Evolutionary conservation across 2,329 filamentous ascomycete species (phyloP).

Genomic region (Xylariales sp.): DNA sequence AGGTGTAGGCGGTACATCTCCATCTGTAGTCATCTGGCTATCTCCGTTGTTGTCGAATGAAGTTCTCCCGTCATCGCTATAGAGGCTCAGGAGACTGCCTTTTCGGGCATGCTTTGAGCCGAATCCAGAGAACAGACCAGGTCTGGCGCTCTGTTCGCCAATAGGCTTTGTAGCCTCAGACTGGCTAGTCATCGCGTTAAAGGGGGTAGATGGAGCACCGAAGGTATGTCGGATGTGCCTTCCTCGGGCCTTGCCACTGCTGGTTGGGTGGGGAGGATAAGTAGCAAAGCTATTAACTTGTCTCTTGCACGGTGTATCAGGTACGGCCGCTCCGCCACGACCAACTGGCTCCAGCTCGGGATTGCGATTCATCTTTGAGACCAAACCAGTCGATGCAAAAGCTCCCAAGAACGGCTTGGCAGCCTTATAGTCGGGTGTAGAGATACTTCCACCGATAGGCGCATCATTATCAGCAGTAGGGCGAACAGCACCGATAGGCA

Average conservation of each 20-base stretch:
- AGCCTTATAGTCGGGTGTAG: slow-evolving; percentile 74
- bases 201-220: slow-evolving; percentile 75
- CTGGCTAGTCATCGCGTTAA: slow-evolving; percentile 54
- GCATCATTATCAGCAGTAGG: slow-evolving; percentile 18
- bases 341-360: slow-evolving; percentile 60
- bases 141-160: slow-evolving; percentile 54
- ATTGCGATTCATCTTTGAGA: slow-evolving; percentile 90
- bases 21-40: slow-evolving; percentile 41
- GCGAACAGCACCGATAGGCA: slow-evolving; percentile 44
- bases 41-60: slow-evolving; percentile 41
- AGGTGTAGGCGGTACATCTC: slow-evolving; percentile 85
- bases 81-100: slow-evolving; percentile 74
- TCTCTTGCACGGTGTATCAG: slow-evolving; percentile 95
- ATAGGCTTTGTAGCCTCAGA: slow-evolving; percentile 38
- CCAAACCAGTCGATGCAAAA: slow-evolving; percentile 89
- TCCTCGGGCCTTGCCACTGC: slow-evolving; percentile 57
- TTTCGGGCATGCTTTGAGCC: slow-evolving; percentile 42
- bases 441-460: slow-evolving; percentile 39
- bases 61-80: slow-evolving; percentile 66
- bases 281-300: slow-evolving; percentile 65
- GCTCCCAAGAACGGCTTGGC: slow-evolving; percentile 74
- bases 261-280: slow-evolving; percentile 54
- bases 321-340: slow-evolving; percentile 59
- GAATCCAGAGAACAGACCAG: slow-evolving; percentile 62
- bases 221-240: slow-evolving; percentile 68